phyloP scores from a whole-genome alignment of 2,329 filamentous ascomycete genomes.

The Aspergillus sp. region DNA sequence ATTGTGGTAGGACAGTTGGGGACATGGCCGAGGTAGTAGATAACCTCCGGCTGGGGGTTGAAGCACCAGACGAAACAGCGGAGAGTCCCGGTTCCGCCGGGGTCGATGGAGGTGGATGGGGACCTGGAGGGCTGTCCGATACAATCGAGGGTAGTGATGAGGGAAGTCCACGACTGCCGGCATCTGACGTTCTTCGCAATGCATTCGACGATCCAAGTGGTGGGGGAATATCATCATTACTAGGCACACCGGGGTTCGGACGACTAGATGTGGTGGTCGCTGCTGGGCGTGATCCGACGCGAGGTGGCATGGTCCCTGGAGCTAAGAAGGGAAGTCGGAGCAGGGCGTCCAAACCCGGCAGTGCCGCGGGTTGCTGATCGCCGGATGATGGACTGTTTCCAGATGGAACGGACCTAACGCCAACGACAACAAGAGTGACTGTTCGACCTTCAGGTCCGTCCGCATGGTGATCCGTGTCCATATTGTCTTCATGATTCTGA shows the following conservation, averaged over 20 bases:
- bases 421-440: slow-evolving; percentile 69
- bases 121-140: slow-evolving; percentile 58
- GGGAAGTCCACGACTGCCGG: slow-evolving; percentile 26
- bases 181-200: slow-evolving; percentile 35
- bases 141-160: slow-evolving; percentile 45
- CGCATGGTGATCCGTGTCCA: slow-evolving; percentile 41
- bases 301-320: slow-evolving; percentile 47
- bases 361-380: slow-evolving; percentile 46
- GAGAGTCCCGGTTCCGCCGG: slow-evolving; percentile 61
- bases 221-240: slow-evolving; percentile 55
- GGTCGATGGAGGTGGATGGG: slow-evolving; percentile 63
- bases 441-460: slow-evolving; percentile 55
- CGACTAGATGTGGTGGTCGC: slow-evolving; percentile 55
- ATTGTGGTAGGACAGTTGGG: slow-evolving; percentile 37
- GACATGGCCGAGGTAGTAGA: slow-evolving; percentile 49
- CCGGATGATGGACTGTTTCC: slow-evolving; percentile 45
- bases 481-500: slow-evolving; percentile 30
- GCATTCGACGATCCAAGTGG: slow-evolving; percentile 46
- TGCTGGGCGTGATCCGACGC: slow-evolving; percentile 55
- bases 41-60: slow-evolving; percentile 48
- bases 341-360: slow-evolving; percentile 45
- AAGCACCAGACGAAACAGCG: slow-evolving; percentile 54
- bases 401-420: slow-evolving; percentile 65
- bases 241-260: slow-evolving; percentile 51
- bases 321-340: slow-evolving; percentile 47